These are phyloP conservation scores for Eimeria maxima DNA, from an alignment of 169 alveolate species.

Conservation along the genomic window DNA sequence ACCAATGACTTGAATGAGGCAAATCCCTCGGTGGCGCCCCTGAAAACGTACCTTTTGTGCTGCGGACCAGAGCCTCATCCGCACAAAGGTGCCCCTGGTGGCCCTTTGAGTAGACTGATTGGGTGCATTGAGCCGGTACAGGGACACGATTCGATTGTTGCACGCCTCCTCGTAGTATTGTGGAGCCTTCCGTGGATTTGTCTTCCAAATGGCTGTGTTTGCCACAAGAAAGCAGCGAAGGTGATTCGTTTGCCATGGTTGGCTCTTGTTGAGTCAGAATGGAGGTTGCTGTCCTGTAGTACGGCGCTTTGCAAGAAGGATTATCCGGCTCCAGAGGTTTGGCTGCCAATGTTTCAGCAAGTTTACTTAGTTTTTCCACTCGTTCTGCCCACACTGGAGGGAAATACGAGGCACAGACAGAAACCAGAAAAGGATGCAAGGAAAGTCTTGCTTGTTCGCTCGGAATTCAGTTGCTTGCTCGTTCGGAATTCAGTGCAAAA, in stretches of 20 bases:
- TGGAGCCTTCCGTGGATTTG: background rate
- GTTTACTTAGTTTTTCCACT: slow-evolving; percentile 3
- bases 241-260: background rate
- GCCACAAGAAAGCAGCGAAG: background rate
- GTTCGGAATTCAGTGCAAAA: background rate
- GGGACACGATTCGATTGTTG: background rate
- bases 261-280: background rate
- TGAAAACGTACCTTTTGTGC: background rate
- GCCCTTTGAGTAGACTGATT: background rate
- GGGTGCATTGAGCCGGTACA: background rate
- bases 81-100: background rate
- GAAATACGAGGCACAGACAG: background rate
- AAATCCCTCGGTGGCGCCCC: background rate
- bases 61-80: background rate
- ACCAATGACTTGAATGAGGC: background rate
- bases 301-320: background rate
- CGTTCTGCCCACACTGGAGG: slow-evolving; percentile 15
- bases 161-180: background rate
- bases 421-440: background rate
- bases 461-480: background rate
- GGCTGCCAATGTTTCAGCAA: background rate
- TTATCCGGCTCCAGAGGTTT: background rate
- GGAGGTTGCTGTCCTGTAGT: background rate
- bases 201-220: background rate
- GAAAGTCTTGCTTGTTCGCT: background rate